Percentiles rank a stretch among this genome's conserved stretches.
Evolutionary conservation across 2,329 filamentous ascomycete genomes (phyloP).

Genomic region (Fusarium luffae): DNA sequence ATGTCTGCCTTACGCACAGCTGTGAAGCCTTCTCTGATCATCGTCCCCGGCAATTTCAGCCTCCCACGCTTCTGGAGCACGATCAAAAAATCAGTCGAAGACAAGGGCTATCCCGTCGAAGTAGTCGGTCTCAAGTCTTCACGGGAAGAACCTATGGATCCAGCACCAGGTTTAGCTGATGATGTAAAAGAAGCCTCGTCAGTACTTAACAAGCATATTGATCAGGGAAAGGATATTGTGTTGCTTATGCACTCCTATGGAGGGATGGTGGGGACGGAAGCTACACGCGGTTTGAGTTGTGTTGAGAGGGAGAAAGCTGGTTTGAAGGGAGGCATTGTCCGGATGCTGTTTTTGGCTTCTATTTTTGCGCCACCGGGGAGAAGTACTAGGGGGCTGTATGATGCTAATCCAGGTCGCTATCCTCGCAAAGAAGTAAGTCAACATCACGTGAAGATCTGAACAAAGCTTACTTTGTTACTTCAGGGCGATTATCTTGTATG

Average conservation of each 20-base stretch:
- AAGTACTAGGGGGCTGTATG: neutral
- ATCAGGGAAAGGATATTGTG: neutral
- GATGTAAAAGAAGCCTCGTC: neutral
- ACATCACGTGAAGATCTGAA: accelerated
- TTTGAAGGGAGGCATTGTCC: neutral
- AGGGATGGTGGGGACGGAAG: conserved; percentile 16
- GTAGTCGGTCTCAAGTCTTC: conserved; percentile 3
- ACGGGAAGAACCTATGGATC: neutral
- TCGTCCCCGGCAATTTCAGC: conserved; percentile 17
- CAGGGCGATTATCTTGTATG: conserved; percentile 8
- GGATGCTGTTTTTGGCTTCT: conserved; percentile 4
- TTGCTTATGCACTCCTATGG: conserved; percentile 26
- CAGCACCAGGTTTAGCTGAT: conserved; percentile 11
- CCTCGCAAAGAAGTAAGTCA: neutral
- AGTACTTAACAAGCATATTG: neutral
- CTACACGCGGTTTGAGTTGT: neutral
- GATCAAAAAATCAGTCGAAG: neutral
- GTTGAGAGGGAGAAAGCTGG: neutral
- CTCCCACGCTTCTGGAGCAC: conserved; percentile 11
- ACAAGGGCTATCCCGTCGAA: neutral
- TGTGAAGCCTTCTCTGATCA: neutral
- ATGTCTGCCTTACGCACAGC: neutral
- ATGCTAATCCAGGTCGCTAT: neutral
- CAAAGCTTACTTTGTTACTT: accelerated
- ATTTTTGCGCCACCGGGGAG: conserved; percentile 14